A percentile compares a stretch with the other conserved stretches of the same genome.
Conservation (phyloP, 345 rosid genomes). For the Gossypium stocksii region DNA sequence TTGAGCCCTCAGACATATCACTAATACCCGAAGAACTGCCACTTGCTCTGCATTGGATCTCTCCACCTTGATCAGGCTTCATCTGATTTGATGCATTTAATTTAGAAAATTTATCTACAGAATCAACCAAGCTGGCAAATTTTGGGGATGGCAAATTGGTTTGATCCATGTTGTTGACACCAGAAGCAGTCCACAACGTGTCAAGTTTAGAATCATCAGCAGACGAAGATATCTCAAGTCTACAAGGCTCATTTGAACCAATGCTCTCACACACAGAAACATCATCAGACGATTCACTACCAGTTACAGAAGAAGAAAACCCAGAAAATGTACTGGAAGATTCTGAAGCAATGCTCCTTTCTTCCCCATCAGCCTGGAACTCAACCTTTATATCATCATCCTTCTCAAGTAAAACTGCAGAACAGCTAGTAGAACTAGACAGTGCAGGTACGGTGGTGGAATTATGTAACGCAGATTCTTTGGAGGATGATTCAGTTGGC, state of each 20-base stretch:
- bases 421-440: constrained; percentile 30
- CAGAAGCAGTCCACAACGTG: constrained; percentile 28
- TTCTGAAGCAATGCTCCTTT: constrained; percentile 40
- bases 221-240: constrained; percentile 33
- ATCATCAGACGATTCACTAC: constrained; percentile 68
- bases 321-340: constrained; percentile 71
- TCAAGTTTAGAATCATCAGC: constrained; percentile 36
- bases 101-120: constrained; percentile 41
- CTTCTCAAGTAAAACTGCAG: constrained; percentile 30
- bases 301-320: constrained; percentile 48
- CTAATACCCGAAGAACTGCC: constrained; percentile 23
- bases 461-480: constrained; percentile 25
- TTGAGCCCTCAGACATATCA: constrained; percentile 23
- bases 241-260: constrained; percentile 58
- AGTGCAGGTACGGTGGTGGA: constrained; percentile 26
- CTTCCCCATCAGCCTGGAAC: constrained; percentile 38
- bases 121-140: constrained; percentile 62
- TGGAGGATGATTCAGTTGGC: constrained; percentile 27
- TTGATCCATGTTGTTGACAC: constrained; percentile 32
- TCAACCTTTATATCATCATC: constrained; percentile 39
- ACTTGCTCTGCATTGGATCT: constrained; percentile 27
- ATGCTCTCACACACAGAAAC: constrained; percentile 58
- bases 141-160: constrained; percentile 57
- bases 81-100: constrained; percentile 26
- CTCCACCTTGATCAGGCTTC: constrained; percentile 25